A percentile compares a stretch with the other conserved stretches of the same genome.
phyloP scores from a whole-genome alignment of 2,329 filamentous ascomycete genomes.

The Alternaria viburni region DNA sequence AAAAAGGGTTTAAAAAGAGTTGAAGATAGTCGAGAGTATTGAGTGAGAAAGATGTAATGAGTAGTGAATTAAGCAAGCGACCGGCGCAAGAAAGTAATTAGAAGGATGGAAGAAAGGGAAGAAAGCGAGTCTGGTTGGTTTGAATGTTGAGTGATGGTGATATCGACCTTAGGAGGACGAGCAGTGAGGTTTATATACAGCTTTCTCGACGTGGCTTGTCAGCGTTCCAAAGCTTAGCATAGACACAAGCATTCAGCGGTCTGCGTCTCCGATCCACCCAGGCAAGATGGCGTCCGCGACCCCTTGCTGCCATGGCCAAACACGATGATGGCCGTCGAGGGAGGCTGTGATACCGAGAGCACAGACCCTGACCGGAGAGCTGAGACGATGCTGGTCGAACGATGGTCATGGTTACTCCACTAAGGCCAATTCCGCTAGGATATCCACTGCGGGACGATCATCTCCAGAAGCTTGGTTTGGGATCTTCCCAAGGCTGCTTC shows the following conservation, averaged over 20 bases:
- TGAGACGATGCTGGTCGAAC: conserved; percentile 39
- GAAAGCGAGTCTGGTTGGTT: conserved; percentile 32
- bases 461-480: conserved; percentile 21
- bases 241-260: conserved; percentile 35
- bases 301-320: conserved; percentile 21
- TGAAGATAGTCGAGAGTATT: neutral
- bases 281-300: neutral
- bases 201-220: neutral
- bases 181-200: conserved; percentile 36
- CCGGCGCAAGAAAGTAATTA: conserved; percentile 46
- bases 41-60: conserved; percentile 1
- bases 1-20: neutral
- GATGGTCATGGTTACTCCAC: conserved; percentile 19
- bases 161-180: conserved; percentile 20
- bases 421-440: conserved; percentile 14
- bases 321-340: conserved; percentile 12
- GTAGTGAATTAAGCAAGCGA: conserved; percentile 40
- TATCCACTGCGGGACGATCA: conserved; percentile 26
- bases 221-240: conserved; percentile 36
- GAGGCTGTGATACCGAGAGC: conserved; percentile 30
- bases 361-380: conserved; percentile 17
- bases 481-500: conserved; percentile 7
- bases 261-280: conserved; percentile 11
- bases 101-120: conserved; percentile 30
- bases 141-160: conserved; percentile 28